phyloP scores from a whole-genome alignment of 805 yeast species.

The Phaffomyces antillensis region DNA sequence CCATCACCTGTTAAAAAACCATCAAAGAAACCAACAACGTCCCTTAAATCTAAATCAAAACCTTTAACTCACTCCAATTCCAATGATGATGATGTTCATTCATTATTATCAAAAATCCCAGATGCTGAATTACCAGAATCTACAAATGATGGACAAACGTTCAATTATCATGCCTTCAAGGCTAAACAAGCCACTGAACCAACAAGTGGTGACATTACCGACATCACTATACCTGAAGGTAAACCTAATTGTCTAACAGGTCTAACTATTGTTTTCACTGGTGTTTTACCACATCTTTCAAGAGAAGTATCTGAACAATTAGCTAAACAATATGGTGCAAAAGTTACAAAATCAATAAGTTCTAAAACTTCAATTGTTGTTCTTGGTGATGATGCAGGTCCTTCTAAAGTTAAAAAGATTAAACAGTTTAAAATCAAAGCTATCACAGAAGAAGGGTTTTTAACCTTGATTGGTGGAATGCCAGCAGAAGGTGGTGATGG shows the following conservation, averaged over 20 bases:
- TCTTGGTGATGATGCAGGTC: constrained; percentile 94
- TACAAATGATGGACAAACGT: constrained; percentile 29
- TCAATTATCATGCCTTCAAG: constrained; percentile 52
- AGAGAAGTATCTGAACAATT: constrained; percentile 68
- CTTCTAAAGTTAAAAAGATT: constrained; percentile 82
- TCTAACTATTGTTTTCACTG: constrained; percentile 88
- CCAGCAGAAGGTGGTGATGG: constrained; percentile 91
- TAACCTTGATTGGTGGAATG: constrained; percentile 65
- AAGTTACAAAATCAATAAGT: constrained; percentile 79
- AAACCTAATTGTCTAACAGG: constrained; percentile 83
- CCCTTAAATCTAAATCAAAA: neutral
- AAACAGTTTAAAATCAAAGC: constrained; percentile 69
- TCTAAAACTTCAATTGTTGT: constrained; percentile 85
- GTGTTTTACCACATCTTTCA: constrained; percentile 72
- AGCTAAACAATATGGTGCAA: constrained; percentile 86
- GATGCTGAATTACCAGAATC: constrained; percentile 60
- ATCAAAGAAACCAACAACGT: neutral
- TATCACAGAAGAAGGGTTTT: constrained; percentile 80
- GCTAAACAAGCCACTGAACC: constrained; percentile 33
- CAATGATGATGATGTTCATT: constrained; percentile 38
- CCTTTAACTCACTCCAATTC: neutral
- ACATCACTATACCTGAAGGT: constrained; percentile 67
- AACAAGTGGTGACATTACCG: constrained; percentile 26
- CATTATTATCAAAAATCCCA: constrained; percentile 56
- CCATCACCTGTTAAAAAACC: neutral